Percentiles rank a stretch among this genome's conserved stretches.
Evolutionary conservation across 2,329 filamentous ascomycete species (phyloP).

Genomic region (Penicillium vulpinum): DNA sequence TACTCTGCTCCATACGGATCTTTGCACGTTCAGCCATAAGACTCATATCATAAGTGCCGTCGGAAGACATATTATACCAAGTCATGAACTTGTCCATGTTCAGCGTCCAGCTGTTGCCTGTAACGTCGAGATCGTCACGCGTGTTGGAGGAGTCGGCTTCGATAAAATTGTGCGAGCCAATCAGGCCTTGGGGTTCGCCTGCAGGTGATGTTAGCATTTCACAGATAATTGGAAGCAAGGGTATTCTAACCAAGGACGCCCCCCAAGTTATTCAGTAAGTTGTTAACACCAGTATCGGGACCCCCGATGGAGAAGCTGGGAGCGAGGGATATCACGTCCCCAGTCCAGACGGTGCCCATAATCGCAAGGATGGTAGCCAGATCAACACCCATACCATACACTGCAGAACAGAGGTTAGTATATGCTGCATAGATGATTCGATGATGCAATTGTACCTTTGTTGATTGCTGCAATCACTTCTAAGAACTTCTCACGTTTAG

Average conservation of each 20-base stretch:
- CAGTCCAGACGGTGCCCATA: slow-evolving; percentile 51
- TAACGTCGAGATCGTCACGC: slow-evolving; percentile 55
- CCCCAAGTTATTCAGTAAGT: slow-evolving; percentile 46
- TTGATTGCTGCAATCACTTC: slow-evolving; percentile 39
- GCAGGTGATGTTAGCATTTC: slow-evolving; percentile 1
- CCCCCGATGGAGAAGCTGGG: slow-evolving; percentile 57
- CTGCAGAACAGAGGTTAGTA: slow-evolving; percentile 21
- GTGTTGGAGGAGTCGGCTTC: slow-evolving; percentile 57
- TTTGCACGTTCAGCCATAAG: slow-evolving; percentile 47
- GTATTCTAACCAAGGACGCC: slow-evolving; percentile 43
- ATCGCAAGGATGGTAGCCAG: slow-evolving; percentile 45
- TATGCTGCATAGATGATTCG: too few relatives aligned
- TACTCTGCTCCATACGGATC: slow-evolving; percentile 50
- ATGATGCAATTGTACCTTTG: slow-evolving; percentile 23
- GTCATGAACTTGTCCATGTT: slow-evolving; percentile 55
- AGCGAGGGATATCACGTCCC: slow-evolving; percentile 52
- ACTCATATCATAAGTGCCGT: slow-evolving; percentile 45
- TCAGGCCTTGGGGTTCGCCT: slow-evolving; percentile 50
- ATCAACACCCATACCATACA: slow-evolving; percentile 53
- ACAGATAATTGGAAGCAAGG: not conserved
- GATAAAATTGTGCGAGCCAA: slow-evolving; percentile 57
- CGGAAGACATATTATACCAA: slow-evolving; percentile 45
- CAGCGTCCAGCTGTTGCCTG: slow-evolving; percentile 53
- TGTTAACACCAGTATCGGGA: slow-evolving; percentile 38
- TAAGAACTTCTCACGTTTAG: slow-evolving; percentile 22